These are phyloP conservation scores for Suillus weaverae DNA, from an alignment of 768 basidiomycete species.

Conservation along the genomic window DNA sequence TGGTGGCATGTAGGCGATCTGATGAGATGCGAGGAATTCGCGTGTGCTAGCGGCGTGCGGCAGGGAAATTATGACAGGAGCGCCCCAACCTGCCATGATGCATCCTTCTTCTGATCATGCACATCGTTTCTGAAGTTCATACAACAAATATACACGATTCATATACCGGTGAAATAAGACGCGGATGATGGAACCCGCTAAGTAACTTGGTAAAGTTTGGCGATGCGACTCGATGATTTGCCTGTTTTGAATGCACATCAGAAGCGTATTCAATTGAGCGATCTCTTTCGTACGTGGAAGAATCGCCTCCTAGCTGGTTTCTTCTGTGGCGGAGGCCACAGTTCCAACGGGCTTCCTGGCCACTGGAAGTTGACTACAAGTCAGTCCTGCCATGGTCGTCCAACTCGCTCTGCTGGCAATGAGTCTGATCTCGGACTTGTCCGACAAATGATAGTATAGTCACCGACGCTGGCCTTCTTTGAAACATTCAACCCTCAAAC, in stretches of 20 bases:
- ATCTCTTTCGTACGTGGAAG: too few relatives aligned
- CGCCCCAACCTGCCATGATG: too few relatives aligned
- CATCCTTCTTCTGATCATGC: not conserved
- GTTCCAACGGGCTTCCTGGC: too few relatives aligned
- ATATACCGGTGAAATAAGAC: not conserved
- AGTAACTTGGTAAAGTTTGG: not conserved
- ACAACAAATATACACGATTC: too few relatives aligned
- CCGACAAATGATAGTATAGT: not conserved
- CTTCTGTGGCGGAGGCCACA: not conserved
- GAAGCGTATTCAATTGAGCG: not conserved
- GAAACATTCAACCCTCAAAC: not conserved
- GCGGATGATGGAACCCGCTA: not conserved
- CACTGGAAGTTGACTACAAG: too few relatives aligned
- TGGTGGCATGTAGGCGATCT: not conserved
- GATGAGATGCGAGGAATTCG: not conserved
- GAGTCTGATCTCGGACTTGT: not conserved
- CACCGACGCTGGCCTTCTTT: not conserved
- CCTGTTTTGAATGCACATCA: not conserved
- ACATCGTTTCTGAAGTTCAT: not conserved
- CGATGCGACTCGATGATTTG: not conserved
- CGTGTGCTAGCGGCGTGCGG: not conserved
- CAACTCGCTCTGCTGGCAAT: not conserved
- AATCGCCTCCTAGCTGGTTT: not conserved
- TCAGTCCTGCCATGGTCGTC: too few relatives aligned
- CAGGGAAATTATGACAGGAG: not conserved